phyloP scores from a whole-genome alignment of 768 basidiomycete genomes.

The Paxillus involutus region DNA sequence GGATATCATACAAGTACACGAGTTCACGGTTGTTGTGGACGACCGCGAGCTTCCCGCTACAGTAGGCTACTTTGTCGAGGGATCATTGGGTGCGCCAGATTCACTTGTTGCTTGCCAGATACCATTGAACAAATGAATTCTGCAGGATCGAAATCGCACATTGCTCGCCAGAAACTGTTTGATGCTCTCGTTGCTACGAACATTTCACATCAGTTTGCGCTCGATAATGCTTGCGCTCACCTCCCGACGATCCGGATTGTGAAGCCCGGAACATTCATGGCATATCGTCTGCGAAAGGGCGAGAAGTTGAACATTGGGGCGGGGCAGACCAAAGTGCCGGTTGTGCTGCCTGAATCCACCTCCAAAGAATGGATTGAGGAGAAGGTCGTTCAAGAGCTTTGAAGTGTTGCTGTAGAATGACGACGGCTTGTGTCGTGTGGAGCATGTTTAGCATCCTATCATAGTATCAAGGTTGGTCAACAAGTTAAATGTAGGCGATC shows the following conservation, averaged over 20 bases:
- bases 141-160: not conserved
- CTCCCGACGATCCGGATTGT: conserved; percentile 12
- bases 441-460: too few relatives aligned
- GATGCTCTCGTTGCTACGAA: conserved; percentile 6
- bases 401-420: not conserved
- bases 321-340: conserved; percentile 16
- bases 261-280: conserved; percentile 10
- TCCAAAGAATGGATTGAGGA: conserved; percentile 8
- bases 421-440: too few relatives aligned
- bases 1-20: conserved; percentile 2
- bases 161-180: conserved; percentile 1
- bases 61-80: conserved; percentile 16
- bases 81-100: not conserved
- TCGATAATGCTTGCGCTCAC: not conserved
- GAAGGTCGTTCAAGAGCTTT: conserved; percentile 9
- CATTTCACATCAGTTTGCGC: not conserved
- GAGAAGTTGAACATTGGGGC: conserved; percentile 7
- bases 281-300: conserved; percentile 7
- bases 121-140: not conserved
- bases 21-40: conserved; percentile 13
- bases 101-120: too few relatives aligned
- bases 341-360: conserved; percentile 3
- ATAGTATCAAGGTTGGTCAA: too few relatives aligned
- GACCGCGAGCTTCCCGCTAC: conserved; percentile 6
- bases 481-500: too few relatives aligned